A percentile compares a stretch with the other conserved stretches of the same genome.
Conservation (phyloP, 352 stramenopile genomes). For the Thalassiosira ordinaria region DNA sequence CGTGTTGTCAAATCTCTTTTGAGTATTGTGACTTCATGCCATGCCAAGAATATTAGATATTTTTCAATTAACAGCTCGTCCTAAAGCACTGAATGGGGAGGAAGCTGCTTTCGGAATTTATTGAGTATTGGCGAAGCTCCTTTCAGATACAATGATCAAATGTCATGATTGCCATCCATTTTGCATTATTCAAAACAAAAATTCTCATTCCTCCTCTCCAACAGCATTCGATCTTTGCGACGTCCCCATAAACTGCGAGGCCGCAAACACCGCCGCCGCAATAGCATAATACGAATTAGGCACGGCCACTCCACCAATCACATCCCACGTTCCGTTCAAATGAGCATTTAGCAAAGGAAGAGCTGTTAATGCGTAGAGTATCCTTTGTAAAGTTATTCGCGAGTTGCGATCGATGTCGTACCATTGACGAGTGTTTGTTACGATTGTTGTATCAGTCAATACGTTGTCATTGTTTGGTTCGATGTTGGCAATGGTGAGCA, state of each 20-base stretch:
- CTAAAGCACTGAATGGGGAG: too few relatives aligned
- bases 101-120: too few relatives aligned
- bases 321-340: constrained; percentile 15
- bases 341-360: constrained; percentile 9
- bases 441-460: neutral
- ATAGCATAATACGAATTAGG: constrained; percentile 18
- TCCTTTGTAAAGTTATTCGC: constrained; percentile 15
- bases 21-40: too few relatives aligned
- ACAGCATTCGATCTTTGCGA: constrained; percentile 1
- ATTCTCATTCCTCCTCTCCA: neutral
- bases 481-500: constrained; percentile 10
- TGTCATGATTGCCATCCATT: too few relatives aligned
- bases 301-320: constrained; percentile 18
- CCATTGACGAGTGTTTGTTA: constrained; percentile 10
- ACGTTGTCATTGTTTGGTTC: too few relatives aligned
- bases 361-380: constrained; percentile 15
- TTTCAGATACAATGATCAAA: too few relatives aligned
- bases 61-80: too few relatives aligned
- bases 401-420: constrained; percentile 22
- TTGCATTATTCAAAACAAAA: too few relatives aligned
- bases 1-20: too few relatives aligned
- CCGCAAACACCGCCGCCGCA: neutral
- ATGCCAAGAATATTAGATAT: too few relatives aligned
- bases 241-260: neutral
- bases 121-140: too few relatives aligned